Base-by-base conservation (phyloP, 2,329 filamentous ascomycete genomes). In the Alternaria arborescens region DNA sequence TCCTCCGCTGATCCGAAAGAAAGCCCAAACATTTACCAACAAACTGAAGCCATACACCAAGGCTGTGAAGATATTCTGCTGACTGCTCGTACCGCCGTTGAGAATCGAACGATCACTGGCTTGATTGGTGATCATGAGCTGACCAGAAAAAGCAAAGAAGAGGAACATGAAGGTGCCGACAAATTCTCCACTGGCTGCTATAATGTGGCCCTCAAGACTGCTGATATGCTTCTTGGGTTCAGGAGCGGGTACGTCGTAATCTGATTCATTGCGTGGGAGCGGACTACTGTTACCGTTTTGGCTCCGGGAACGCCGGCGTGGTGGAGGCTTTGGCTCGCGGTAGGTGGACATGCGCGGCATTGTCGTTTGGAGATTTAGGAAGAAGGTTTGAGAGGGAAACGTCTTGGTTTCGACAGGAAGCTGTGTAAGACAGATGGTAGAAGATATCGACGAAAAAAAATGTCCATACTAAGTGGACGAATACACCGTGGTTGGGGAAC, bases 111-210 rank as follows among this genome's bases (percentile, higher is more conserved):
- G 36, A 3, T 70, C 66, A 40, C 58, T 62, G 4, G 64, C 58
- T 51, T 70, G 68, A 24, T 57, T 64, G 8, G 50, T 57, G 22
- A 71, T 67, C 59, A 75, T 75, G 34, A 74, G 62, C 11, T 70
- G 68, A n/a, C 71, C 69, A 2, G 68, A 64, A 40, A 72, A 77
- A 8, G 70, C 61, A 24, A 75, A 74, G 66, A 70, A 77, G 5
- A 77, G 59, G 51, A 75, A 77, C 68, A 71, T 66, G 55, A 74
- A 74, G 2, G 72, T 77, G 10, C 74, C 73, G 8, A 75, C 66
- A 34, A 76, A 72, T 28, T 77, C 75, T 30, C 71, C 71, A 5
- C 68, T 40, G 1, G 68, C 65, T 16, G 74, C 74, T 12, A 76
- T 66, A 2, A 77, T 20, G 42, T 73, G 70, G 20, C 53, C 62